Percentiles rank a stretch among this genome's conserved stretches.
phyloP scores from a whole-genome alignment of 2,329 filamentous ascomycete species.

The Aspergillus sp. region DNA sequence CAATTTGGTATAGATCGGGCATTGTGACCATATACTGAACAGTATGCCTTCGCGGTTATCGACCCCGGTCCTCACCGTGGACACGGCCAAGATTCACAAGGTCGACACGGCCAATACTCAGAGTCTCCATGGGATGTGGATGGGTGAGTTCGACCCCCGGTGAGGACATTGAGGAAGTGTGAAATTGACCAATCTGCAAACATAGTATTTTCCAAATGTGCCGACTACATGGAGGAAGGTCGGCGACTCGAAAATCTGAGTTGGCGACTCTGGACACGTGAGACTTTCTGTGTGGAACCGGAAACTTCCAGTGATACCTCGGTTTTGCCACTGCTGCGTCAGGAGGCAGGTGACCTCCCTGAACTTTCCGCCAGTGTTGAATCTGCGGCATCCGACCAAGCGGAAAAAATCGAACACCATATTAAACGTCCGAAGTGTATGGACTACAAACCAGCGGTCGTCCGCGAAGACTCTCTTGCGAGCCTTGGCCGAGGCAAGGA shows the following conservation, averaged over 20 bases:
- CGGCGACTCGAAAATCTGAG: conserved; percentile 90
- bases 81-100: conserved; percentile 88
- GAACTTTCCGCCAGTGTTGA: conserved; percentile 76
- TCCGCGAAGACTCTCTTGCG: conserved; percentile 55
- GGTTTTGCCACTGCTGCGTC: conserved; percentile 49
- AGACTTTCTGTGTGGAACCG: conserved; percentile 85
- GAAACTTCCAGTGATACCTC: conserved; percentile 51
- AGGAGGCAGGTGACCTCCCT: conserved; percentile 56
- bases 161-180: conserved; percentile 18
- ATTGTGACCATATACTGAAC: conserved; percentile 22
- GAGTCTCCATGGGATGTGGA: conserved; percentile 96
- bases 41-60: conserved; percentile 81
- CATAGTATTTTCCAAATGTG: conserved; percentile 88
- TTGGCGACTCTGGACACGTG: conserved; percentile 92
- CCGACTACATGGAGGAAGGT: conserved; percentile 90
- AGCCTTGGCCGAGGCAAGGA: conserved; percentile 72
- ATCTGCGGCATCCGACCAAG: conserved; percentile 67
- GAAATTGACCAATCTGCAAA: conserved; percentile 10
- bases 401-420: conserved; percentile 49
- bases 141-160: conserved; percentile 61
- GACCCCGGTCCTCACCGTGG: conserved; percentile 84
- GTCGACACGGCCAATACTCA: conserved; percentile 91
- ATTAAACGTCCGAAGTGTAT: conserved; percentile 62
- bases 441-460: conserved; percentile 58
- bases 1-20: conserved; percentile 11